Evolutionary conservation across 2,329 filamentous ascomycete species (phyloP).

Genomic region (Elsinoe necatrix): DNA sequence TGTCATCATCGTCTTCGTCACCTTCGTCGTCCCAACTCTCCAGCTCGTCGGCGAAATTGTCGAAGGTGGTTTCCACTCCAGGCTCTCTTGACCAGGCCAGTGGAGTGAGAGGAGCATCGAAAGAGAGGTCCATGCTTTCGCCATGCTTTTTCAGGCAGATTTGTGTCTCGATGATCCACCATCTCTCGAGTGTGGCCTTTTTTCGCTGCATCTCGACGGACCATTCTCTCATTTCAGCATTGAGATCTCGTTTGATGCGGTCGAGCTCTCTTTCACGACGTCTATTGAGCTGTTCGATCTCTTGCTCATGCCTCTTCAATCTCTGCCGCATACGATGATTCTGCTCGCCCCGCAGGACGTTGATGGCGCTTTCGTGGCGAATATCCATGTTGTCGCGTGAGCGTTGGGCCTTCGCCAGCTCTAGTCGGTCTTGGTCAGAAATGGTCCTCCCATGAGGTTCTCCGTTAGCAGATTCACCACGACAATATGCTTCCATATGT

Average conservation of each 20-base stretch:
- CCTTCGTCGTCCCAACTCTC: constrained; percentile 11
- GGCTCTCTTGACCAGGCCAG: constrained; percentile 2
- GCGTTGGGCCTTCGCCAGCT: constrained; percentile 35
- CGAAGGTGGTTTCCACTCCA: neutral
- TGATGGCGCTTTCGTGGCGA: constrained; percentile 39
- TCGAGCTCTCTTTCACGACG: constrained; percentile 27
- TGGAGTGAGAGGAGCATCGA: neutral
- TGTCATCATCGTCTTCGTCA: neutral
- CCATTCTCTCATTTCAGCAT: constrained; percentile 9
- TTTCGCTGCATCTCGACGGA: constrained; percentile 6
- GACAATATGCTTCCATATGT: constrained; percentile 42
- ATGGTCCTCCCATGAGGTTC: constrained; percentile 30
- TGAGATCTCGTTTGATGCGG: constrained; percentile 14
- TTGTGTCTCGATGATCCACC: constrained; percentile 18
- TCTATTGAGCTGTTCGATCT: constrained; percentile 30
- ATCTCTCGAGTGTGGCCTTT: constrained; percentile 14
- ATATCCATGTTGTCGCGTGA: constrained; percentile 33
- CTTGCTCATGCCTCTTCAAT: constrained; percentile 33
- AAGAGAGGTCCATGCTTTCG: neutral
- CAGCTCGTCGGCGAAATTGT: constrained; percentile 4
- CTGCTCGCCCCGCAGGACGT: constrained; percentile 40
- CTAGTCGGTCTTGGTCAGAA: constrained; percentile 38
- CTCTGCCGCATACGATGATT: constrained; percentile 32
- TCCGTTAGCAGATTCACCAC: constrained; percentile 28
- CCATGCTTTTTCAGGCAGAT: constrained; percentile 18